Evolutionary conservation across 345 rosid genomes (phyloP).

Genomic region (Microcos paniculata): DNA sequence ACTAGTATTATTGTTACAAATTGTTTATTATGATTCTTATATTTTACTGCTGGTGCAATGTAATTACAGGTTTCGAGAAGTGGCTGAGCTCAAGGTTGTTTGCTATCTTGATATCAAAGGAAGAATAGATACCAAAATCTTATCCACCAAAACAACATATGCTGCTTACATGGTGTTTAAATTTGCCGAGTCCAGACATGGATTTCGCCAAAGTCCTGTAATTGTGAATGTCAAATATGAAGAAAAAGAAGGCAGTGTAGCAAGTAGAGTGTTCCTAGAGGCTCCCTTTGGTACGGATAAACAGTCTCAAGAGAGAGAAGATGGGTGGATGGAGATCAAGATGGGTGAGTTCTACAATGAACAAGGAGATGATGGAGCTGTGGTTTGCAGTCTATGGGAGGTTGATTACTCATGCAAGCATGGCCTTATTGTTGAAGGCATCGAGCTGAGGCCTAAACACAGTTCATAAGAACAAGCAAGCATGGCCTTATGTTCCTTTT

Average conservation of each 20-base stretch:
- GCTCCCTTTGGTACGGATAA: neutral
- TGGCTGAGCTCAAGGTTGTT: conserved; percentile 8
- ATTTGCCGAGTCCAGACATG: neutral
- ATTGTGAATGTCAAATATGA: neutral
- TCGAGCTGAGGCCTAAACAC: conserved; percentile 38
- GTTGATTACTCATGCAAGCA: conserved; percentile 16
- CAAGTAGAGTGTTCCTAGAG: neutral
- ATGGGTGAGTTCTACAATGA: conserved; percentile 36
- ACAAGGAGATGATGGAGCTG: conserved; percentile 25
- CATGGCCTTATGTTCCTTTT: too few relatives aligned
- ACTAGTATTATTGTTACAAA: too few relatives aligned
- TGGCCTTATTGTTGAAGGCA: conserved; percentile 34
- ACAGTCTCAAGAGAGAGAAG: conserved; percentile 21
- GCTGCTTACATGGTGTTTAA: conserved; percentile 22
- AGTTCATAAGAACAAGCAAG: too few relatives aligned
- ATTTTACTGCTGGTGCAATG: neutral
- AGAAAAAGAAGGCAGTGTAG: too few relatives aligned
- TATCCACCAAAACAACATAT: conserved; percentile 22
- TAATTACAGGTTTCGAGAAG: conserved; percentile 18
- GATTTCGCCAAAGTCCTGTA: neutral
- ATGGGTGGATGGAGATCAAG: conserved; percentile 41
- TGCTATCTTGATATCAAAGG: conserved; percentile 19
- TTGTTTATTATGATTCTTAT: neutral
- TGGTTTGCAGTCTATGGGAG: conserved; percentile 25
- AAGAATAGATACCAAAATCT: neutral